Evolutionary conservation across 495 filamentous ascomycete genomes (phyloP).

Genomic region (Cenococcum geophilum): DNA sequence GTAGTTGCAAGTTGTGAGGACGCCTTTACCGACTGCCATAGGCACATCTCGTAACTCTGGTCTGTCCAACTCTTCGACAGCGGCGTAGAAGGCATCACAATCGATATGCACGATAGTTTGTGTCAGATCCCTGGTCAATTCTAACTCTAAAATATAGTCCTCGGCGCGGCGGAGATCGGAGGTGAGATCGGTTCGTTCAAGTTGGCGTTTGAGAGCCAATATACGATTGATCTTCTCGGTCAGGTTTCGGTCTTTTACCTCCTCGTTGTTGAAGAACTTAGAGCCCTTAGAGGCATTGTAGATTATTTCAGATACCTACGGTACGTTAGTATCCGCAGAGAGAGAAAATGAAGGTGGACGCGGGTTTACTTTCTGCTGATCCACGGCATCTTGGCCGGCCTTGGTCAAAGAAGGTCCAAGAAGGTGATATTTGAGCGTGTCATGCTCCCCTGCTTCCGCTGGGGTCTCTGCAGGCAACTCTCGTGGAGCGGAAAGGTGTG

Average conservation of each 20-base stretch:
- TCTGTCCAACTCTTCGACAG: slow-evolving; percentile 85
- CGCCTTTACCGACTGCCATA: slow-evolving; percentile 88
- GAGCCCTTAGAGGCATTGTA: slow-evolving; percentile 95
- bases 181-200: slow-evolving; percentile 70
- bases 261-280: slow-evolving; percentile 93
- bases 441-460: slow-evolving; percentile 35
- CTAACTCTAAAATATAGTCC: slow-evolving; percentile 73
- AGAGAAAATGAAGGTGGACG: neutral
- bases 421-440: slow-evolving; percentile 61
- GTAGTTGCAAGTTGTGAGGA: slow-evolving; percentile 95
- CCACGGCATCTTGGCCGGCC: slow-evolving; percentile 87
- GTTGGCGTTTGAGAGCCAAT: slow-evolving; percentile 62
- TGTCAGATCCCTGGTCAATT: slow-evolving; percentile 69
- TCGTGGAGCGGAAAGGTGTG: too few species aligned
- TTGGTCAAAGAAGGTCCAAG: slow-evolving; percentile 94
- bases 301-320: slow-evolving; percentile 86
- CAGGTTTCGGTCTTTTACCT: slow-evolving; percentile 70
- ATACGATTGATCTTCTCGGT: slow-evolving; percentile 85
- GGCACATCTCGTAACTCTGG: slow-evolving; percentile 85
- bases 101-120: slow-evolving; percentile 88
- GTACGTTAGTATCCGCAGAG: neutral
- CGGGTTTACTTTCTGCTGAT: slow-evolving; percentile 68
- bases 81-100: slow-evolving; percentile 97
- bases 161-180: slow-evolving; percentile 70
- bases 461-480: neutral